Evolutionary conservation across 495 filamentous ascomycete species (phyloP).

Genomic region (Staphylotrichum tortipilum): DNA sequence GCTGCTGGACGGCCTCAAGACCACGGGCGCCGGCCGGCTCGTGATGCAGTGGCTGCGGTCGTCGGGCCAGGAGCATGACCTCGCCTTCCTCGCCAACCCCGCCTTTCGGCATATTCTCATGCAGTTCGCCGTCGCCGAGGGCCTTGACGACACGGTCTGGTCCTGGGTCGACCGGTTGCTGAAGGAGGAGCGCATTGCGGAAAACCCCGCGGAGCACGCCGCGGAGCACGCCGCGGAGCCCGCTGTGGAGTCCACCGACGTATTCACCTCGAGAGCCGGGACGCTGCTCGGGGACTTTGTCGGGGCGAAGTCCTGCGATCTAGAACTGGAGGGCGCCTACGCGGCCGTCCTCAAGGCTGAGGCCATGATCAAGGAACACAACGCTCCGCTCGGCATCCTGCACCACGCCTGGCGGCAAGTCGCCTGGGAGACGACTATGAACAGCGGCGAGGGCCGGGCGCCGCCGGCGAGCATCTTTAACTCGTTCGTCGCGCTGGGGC

Average conservation of each 20-base stretch:
- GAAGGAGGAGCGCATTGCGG: slow-evolving; percentile 2
- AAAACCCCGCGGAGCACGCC: too few relatives aligned
- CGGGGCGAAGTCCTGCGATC: slow-evolving; percentile 9
- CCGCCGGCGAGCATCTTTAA: slow-evolving; percentile 32
- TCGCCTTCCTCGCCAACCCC: slow-evolving; percentile 27
- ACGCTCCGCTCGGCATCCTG: slow-evolving; percentile 2
- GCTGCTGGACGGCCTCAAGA: slow-evolving; percentile 23
- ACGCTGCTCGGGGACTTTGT: slow-evolving; percentile 23
- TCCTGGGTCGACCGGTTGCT: slow-evolving; percentile 33
- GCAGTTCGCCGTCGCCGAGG: slow-evolving; percentile 44
- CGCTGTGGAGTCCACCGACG: too few relatives aligned
- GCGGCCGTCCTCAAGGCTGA: slow-evolving; percentile 25
- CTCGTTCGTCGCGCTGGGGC: slow-evolving; percentile 27
- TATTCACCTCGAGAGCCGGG: neutral
- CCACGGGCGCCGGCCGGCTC: slow-evolving; percentile 32
- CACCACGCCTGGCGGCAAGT: slow-evolving; percentile 21
- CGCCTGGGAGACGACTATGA: slow-evolving; percentile 28
- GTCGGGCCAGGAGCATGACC: slow-evolving; percentile 33
- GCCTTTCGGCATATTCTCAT: slow-evolving; percentile 29
- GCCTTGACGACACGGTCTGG: slow-evolving; percentile 34
- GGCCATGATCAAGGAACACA: slow-evolving; percentile 15
- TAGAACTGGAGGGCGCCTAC: slow-evolving; percentile 30
- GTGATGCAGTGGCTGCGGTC: slow-evolving; percentile 46
- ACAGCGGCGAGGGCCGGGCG: slow-evolving; percentile 19
- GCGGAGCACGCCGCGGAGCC: neutral